A percentile compares a stretch with the other conserved stretches of the same genome.
These are phyloP conservation scores for Flaveria robusta DNA, from an alignment of 129 eudicot genomes.

Conservation along the genomic window DNA sequence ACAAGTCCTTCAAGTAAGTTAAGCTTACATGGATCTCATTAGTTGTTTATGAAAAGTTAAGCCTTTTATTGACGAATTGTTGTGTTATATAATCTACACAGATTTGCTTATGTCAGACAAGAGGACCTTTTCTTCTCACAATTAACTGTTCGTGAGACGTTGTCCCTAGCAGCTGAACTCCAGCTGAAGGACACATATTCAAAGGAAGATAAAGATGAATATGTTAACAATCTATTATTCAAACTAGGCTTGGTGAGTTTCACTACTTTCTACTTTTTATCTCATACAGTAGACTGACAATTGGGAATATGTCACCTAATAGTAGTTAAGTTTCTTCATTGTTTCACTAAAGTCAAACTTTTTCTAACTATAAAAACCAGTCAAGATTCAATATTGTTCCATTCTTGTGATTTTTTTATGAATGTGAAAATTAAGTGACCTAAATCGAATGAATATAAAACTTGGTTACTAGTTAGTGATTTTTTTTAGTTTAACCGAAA, in stretches of 20 bases:
- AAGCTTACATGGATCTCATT: background rate
- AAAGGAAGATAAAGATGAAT: conserved; percentile 80
- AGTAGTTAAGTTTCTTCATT: background rate
- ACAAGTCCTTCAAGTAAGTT: conserved; percentile 73
- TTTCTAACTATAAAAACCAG: background rate
- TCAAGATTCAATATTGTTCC: background rate
- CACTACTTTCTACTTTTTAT: conserved; percentile 18
- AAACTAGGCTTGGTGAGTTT: conserved; percentile 88
- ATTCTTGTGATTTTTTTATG: background rate
- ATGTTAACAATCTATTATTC: conserved; percentile 70
- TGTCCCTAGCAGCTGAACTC: conserved; percentile 98
- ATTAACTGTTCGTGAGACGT: conserved; percentile 95
- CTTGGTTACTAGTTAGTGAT: background rate
- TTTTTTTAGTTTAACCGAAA: background rate
- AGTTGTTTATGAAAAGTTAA: conserved; percentile 2
- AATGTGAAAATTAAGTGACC: background rate
- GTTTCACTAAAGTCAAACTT: background rate
- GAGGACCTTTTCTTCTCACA: conserved; percentile 98
- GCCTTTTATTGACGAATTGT: background rate
- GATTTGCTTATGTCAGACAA: conserved; percentile 93
- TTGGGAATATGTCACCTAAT: background rate
- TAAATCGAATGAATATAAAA: background rate
- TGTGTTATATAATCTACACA: conserved; percentile 29
- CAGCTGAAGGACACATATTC: conserved; percentile 79
- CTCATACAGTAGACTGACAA: background rate